A percentile compares a stretch with the other conserved stretches of the same genome.
Evolutionary conservation across 768 basidiomycete species (phyloP).

Genomic region (Lanmaoa pseudosensibilis): DNA sequence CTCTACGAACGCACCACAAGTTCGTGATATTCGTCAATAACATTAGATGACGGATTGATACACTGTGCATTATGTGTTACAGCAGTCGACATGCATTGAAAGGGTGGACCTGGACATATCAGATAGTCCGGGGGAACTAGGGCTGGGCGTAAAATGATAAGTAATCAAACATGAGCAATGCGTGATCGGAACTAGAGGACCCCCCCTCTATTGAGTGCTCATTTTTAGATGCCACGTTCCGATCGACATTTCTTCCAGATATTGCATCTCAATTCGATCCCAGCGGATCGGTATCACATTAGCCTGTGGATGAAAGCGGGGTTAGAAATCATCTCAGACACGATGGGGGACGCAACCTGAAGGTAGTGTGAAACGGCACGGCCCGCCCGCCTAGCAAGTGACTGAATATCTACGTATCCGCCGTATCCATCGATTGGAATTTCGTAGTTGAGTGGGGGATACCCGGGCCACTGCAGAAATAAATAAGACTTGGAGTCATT

Average conservation of each 20-base stretch:
- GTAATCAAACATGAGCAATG: slow-evolving; percentile 3
- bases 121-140: slow-evolving; percentile 10
- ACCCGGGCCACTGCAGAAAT: slow-evolving; percentile 63
- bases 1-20: not conserved
- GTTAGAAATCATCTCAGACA: slow-evolving; percentile 10
- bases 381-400: slow-evolving; percentile 65
- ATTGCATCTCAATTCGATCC: slow-evolving; percentile 68
- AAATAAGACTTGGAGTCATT: not conserved
- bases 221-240: slow-evolving; percentile 75
- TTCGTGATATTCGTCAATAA: slow-evolving; percentile 20
- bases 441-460: slow-evolving; percentile 69
- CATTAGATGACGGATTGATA: slow-evolving; percentile 22
- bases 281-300: slow-evolving; percentile 69
- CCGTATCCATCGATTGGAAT: slow-evolving; percentile 69
- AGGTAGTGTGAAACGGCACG: slow-evolving; percentile 75
- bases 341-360: slow-evolving; percentile 45
- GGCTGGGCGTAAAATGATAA: slow-evolving; percentile 6
- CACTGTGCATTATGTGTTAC: slow-evolving; percentile 24
- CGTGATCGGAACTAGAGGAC: not conserved
- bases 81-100: slow-evolving; percentile 9
- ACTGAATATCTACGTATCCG: slow-evolving; percentile 63
- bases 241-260: slow-evolving; percentile 65
- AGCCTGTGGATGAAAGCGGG: slow-evolving; percentile 40
- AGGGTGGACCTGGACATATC: slow-evolving; percentile 9
- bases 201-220: slow-evolving; percentile 28